phyloP scores from a whole-genome alignment of 305 asterid genomes.

The Coffea humblotiana region DNA sequence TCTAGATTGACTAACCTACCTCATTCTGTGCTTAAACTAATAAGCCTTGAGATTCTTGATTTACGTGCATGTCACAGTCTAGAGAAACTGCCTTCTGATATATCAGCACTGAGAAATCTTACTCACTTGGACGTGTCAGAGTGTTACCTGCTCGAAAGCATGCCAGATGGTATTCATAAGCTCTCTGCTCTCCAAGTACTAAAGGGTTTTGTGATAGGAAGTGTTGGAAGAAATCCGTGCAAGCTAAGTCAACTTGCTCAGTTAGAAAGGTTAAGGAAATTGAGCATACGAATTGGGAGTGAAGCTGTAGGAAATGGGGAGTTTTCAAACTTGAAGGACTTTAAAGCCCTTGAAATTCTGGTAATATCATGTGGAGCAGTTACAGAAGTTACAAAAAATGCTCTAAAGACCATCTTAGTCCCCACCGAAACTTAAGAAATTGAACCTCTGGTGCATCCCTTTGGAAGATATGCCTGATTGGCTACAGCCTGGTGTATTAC shows the following conservation, averaged over 20 bases:
- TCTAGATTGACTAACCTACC: slow-evolving; percentile 15
- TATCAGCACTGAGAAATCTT: slow-evolving; percentile 7
- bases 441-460: neutral
- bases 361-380: neutral
- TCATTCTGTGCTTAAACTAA: neutral
- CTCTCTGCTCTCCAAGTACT: slow-evolving; percentile 15
- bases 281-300: neutral
- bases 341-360: neutral
- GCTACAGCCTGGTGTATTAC: neutral
- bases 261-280: neutral
- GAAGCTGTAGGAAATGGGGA: neutral
- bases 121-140: slow-evolving; percentile 16
- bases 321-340: neutral
- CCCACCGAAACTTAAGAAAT: neutral
- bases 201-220: neutral
- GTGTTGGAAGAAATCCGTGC: neutral
- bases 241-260: too few species aligned
- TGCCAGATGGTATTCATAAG: slow-evolving; percentile 14
- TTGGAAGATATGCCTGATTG: neutral
- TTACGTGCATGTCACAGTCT: slow-evolving; percentile 13
- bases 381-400: neutral
- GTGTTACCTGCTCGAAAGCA: slow-evolving; percentile 10
- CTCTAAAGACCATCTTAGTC: neutral
- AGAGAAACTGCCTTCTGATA: slow-evolving; percentile 7
- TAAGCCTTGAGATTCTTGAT: slow-evolving; percentile 21